Evolutionary conservation across 768 basidiomycete genomes (phyloP).

Genomic region (Russula griseocarnosa): DNA sequence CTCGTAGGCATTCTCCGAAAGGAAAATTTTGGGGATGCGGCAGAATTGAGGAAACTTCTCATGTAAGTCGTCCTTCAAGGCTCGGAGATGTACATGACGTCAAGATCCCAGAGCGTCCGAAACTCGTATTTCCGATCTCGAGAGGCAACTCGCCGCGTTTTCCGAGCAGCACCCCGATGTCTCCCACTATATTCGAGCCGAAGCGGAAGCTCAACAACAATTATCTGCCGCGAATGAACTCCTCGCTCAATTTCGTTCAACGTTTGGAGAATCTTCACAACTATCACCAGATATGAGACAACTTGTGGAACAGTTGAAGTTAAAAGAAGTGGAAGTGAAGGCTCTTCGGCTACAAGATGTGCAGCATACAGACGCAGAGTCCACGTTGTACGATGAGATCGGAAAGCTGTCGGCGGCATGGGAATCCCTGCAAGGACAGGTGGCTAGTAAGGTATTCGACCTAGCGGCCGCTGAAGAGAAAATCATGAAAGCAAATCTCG

Average conservation of each 20-base stretch:
- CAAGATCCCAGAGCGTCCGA: conserved; percentile 47
- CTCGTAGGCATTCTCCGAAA: conserved; percentile 66
- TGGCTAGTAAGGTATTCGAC: conserved; percentile 82
- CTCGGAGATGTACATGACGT: not conserved
- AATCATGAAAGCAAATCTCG: conserved; percentile 56
- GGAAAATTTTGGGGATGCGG: conserved; percentile 48
- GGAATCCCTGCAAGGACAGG: conserved; percentile 76
- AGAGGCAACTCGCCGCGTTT: conserved; percentile 46
- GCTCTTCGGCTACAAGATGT: conserved; percentile 57
- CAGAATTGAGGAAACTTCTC: conserved; percentile 50
- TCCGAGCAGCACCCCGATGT: conserved; percentile 52
- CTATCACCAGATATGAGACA: conserved; percentile 48
- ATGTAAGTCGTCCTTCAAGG: conserved; percentile 41
- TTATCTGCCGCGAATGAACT: conserved; percentile 45
- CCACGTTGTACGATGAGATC: conserved; percentile 76
- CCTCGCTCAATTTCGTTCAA: conserved; percentile 56
- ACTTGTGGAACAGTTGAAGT: conserved; percentile 52
- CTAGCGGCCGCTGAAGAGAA: conserved; percentile 71
- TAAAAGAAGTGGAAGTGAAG: conserved; percentile 66
- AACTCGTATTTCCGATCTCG: conserved; percentile 46
- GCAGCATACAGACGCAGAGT: conserved; percentile 66
- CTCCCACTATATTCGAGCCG: conserved; percentile 45
- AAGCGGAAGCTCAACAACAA: conserved; percentile 49
- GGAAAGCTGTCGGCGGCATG: conserved; percentile 83
- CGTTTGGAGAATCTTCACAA: conserved; percentile 52